Evolutionary conservation across 108 stramenopile genomes (phyloP).

Genomic region (Nitzschia sp.): DNA sequence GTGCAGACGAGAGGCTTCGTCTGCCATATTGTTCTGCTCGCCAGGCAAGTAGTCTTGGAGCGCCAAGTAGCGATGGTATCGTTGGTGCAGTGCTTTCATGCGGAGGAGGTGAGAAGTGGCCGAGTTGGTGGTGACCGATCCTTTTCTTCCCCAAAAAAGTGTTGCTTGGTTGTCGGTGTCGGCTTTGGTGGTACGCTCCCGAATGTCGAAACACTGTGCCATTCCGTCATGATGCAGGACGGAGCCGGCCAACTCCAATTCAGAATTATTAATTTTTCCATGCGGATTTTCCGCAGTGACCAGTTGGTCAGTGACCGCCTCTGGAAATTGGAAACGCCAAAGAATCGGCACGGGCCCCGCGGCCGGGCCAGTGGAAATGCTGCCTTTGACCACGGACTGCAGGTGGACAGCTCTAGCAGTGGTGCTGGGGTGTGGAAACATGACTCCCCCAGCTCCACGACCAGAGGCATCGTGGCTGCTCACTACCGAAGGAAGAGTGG

Average conservation of each 20-base stretch:
- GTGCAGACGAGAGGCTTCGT: conserved; percentile 28
- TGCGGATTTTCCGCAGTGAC: conserved; percentile 28
- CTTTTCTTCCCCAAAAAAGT: conserved; percentile 41
- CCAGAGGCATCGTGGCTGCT: conserved; percentile 39
- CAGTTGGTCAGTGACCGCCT: conserved; percentile 9
- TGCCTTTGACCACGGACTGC: background rate
- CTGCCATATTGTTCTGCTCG: conserved; percentile 26
- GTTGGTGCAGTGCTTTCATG: conserved; percentile 37
- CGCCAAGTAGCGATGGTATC: conserved; percentile 33
- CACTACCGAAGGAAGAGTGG: conserved; percentile 17
- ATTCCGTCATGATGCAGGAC: conserved; percentile 49
- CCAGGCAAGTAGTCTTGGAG: conserved; percentile 33
- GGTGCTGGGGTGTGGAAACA: conserved; percentile 1
- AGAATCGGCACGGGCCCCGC: conserved; percentile 24
- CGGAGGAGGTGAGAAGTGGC: conserved; percentile 49
- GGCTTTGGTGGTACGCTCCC: conserved; percentile 30
- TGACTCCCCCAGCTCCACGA: conserved; percentile 35
- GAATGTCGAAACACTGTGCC: conserved; percentile 25
- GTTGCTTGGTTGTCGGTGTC: conserved; percentile 44
- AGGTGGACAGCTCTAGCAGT: background rate
- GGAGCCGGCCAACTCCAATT: conserved; percentile 49
- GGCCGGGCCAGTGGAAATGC: background rate
- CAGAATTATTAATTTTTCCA: conserved; percentile 41
- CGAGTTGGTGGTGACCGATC: conserved; percentile 30
- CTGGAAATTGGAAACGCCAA: conserved; percentile 43